Conservation (phyloP, 129 eudicot genomes). For the Flaveria linearis region DNA sequence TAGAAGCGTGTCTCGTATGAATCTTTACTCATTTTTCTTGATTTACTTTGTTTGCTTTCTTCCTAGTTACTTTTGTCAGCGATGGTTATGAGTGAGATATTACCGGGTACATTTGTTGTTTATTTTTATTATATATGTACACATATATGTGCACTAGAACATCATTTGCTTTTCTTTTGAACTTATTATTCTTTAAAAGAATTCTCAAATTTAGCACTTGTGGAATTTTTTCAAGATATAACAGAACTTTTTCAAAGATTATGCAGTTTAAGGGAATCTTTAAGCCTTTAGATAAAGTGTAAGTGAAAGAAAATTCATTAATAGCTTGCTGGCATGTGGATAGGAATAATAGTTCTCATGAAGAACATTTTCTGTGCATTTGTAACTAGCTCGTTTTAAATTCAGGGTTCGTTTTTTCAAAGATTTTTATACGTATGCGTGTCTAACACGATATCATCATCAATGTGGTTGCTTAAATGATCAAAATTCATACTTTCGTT, state of each 20-base stretch:
- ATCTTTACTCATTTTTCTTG: slow-evolving; percentile 43
- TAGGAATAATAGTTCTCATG: slow-evolving; percentile 46
- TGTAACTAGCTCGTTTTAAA: slow-evolving; percentile 16
- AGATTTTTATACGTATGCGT: slow-evolving; percentile 16
- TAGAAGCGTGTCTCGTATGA: slow-evolving; percentile 43
- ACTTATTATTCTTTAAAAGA: slow-evolving; percentile 4
- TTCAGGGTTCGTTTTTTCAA: slow-evolving; percentile 19
- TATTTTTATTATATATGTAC: not conserved
- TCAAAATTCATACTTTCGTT: not conserved
- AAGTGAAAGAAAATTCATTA: slow-evolving; percentile 46
- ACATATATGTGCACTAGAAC: slow-evolving; percentile 22
- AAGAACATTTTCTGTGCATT: slow-evolving; percentile 28
- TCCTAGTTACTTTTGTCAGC: no score
- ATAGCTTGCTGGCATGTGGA: slow-evolving; percentile 68
- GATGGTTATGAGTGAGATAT: no score
- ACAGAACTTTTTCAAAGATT: slow-evolving; percentile 37
- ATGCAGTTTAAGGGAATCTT: slow-evolving; percentile 58
- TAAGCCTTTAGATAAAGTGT: slow-evolving; percentile 55
- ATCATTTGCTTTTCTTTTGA: slow-evolving; percentile 25
- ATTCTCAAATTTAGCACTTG: slow-evolving; percentile 14
- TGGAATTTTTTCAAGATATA: slow-evolving; percentile 27
- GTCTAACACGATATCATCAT: slow-evolving; percentile 1
- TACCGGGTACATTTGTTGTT: no score
- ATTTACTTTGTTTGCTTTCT: not conserved
- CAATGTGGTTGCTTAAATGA: not conserved